Base-by-base conservation (phyloP, 805 yeast genomes). In the Wickerhamomyces bovis region DNA sequence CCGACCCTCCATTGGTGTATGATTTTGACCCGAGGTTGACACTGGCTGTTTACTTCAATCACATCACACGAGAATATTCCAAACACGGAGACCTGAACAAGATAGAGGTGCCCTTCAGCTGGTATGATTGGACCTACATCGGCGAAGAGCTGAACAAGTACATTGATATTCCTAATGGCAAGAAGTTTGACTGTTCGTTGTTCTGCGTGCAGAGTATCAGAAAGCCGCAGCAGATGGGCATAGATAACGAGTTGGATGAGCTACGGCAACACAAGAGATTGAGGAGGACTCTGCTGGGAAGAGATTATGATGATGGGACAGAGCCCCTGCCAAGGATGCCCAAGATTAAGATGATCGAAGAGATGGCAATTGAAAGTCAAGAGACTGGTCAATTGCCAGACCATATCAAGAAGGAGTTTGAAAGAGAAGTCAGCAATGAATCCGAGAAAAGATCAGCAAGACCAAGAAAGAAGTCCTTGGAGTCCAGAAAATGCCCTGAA, bases 121-220 rank as follows among this genome's bases (percentile, higher is more conserved):
- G 83, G 84, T 73, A 71, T 44, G 84, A 78, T 51, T 78, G 82
- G 80, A 68, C 69, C 0, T 78, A 76, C 52, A 60, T 76, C 53
- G 66, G 45, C 13, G 16, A 73, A 1, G 58, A 61, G 9, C 60
- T 72, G 43, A 69, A 75, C 52, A 65, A 69, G 41, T 57, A 70
- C 20, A 56, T 68, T 3, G 72, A 68, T 43, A 46, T 63, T 7
- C 53, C 54, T 2, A 47, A 51, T 16, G 42, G 41, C 2, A 47
- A 52, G 28, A 57, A 57, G 38, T 55, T 58, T n/a, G 44, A 49
- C 15, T 57, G 62, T 39, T 43, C 47, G 1, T 49, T 47, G 25
- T 44, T 53, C 1, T 56, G 59, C 36, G 44, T 44, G 16, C n/a
- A 41, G 10, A 33, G 38, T 33, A 18, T 28, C 15, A 12, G 31